A percentile compares a stretch with the other conserved stretches of the same genome.
Conservation (phyloP, 169 alveolate genomes). For the Cryptosporidium felis region DNA sequence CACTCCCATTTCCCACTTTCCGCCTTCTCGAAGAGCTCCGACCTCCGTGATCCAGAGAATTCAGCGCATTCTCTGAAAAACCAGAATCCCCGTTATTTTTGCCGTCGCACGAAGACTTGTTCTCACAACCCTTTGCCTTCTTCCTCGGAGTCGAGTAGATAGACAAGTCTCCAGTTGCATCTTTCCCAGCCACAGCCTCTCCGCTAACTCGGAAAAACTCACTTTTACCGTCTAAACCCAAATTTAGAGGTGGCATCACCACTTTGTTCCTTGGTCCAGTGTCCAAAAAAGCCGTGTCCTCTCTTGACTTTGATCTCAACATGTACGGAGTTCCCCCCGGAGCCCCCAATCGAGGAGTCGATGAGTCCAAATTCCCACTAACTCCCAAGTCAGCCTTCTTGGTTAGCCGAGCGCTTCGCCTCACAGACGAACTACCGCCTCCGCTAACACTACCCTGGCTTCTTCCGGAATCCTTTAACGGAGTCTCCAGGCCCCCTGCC, state of each 20-base stretch:
- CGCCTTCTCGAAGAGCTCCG: slow-evolving; percentile 28
- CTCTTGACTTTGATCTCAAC: slow-evolving; percentile 48
- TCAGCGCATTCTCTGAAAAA: neutral
- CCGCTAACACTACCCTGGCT: neutral
- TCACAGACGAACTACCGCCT: slow-evolving; percentile 20
- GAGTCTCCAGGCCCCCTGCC: slow-evolving; percentile 4
- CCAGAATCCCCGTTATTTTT: neutral
- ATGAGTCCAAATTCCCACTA: neutral
- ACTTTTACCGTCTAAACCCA: neutral
- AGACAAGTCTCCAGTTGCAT: neutral
- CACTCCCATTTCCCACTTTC: no score
- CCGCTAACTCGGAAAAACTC: neutral
- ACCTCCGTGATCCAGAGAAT: neutral
- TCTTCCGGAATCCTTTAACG: neutral
- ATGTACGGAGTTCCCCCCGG: slow-evolving; percentile 69
- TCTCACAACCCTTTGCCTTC: neutral
- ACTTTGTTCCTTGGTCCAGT: neutral
- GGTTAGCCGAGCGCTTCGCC: neutral
- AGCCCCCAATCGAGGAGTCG: slow-evolving; percentile 45
- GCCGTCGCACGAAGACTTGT: neutral
- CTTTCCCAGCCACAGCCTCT: neutral
- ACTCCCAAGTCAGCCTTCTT: neutral
- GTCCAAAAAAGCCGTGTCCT: neutral
- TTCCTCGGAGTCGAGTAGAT: slow-evolving; percentile 51
- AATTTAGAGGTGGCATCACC: slow-evolving; percentile 55